Evolutionary conservation across 352 stramenopile species (phyloP).

Genomic region (Salisapilia sapeloensis): DNA sequence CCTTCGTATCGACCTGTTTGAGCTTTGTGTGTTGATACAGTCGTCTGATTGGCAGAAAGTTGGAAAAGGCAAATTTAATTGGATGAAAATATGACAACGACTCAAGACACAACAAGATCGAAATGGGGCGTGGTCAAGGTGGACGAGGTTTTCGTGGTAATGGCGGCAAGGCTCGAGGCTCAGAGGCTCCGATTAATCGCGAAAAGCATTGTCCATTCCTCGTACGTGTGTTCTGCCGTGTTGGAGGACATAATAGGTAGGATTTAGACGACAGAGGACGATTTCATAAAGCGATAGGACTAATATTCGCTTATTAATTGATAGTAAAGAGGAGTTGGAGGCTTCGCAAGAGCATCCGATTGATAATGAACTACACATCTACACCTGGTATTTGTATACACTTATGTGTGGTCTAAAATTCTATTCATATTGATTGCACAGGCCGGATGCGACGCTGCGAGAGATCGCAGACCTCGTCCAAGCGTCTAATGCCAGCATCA

Average conservation of each 20-base stretch:
- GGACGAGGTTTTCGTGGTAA: conserved; percentile 2
- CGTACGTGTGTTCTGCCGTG: conserved; percentile 47
- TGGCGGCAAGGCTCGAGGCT: neutral
- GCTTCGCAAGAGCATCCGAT: conserved; percentile 27
- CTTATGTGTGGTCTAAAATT: neutral
- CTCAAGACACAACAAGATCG: no score
- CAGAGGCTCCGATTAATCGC: conserved; percentile 16
- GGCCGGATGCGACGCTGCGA: conserved; percentile 47
- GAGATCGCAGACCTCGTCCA: conserved; percentile 58
- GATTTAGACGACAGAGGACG: neutral
- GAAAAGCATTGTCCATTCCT: conserved; percentile 58
- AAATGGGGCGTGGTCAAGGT: neutral
- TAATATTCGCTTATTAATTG: neutral
- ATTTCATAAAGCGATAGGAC: neutral
- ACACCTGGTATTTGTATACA: conserved; percentile 30
- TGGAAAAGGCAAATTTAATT: no score
- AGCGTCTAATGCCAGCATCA: conserved; percentile 33
- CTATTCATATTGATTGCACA: conserved; percentile 4
- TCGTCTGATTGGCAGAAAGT: no score
- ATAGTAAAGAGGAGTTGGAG: conserved; percentile 42
- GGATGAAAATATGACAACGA: no score
- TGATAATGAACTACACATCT: conserved; percentile 47
- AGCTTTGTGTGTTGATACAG: no score
- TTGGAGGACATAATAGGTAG: conserved; percentile 28
- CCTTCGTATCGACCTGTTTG: no score